Evolutionary conservation across 805 yeast genomes (phyloP).

Genomic region (Starmerella floris): DNA sequence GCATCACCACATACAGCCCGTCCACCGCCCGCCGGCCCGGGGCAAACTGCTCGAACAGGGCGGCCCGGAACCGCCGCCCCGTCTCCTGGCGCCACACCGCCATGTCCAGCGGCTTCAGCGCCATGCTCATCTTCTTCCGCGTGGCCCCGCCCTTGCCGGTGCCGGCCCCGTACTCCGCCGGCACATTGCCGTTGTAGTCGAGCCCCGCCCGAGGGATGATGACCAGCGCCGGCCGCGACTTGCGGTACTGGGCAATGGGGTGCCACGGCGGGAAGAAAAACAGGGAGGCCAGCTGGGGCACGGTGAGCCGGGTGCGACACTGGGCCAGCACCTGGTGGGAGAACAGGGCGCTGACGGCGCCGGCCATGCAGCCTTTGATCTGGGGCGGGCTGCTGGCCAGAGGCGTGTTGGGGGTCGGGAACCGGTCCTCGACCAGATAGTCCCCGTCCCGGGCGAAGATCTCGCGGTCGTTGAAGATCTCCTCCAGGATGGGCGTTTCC

Average conservation of each 20-base stretch:
- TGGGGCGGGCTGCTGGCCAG: conserved; percentile 3
- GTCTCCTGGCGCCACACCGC: conserved; percentile 19
- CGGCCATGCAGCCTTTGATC: conserved; percentile 9
- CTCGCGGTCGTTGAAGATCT: conserved; percentile 11
- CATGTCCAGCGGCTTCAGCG: conserved; percentile 14
- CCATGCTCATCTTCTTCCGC: background rate
- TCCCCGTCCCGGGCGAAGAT: conserved; percentile 4
- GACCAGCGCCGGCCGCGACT: conserved; percentile 18
- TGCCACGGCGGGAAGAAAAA: conserved; percentile 22
- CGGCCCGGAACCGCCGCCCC: conserved; percentile 10
- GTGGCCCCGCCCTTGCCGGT: background rate
- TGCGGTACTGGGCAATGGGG: conserved; percentile 17
- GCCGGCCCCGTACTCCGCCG: background rate
- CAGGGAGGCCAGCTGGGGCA: background rate
- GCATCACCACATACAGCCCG: conserved; percentile 17
- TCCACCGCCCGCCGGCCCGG: conserved; percentile 1
- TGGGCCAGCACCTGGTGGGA: background rate
- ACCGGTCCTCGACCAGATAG: background rate
- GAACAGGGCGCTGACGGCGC: conserved; percentile 6
- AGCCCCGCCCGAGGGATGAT: conserved; percentile 8
- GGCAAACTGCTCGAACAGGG: conserved; percentile 11
- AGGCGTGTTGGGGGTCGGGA: conserved; percentile 11
- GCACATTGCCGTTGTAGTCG: conserved; percentile 14
- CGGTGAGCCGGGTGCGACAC: conserved; percentile 1
- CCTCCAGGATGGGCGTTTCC: conserved; percentile 12